phyloP scores from a whole-genome alignment of 345 rosid species.

The Eucalyptus fibrosa region DNA sequence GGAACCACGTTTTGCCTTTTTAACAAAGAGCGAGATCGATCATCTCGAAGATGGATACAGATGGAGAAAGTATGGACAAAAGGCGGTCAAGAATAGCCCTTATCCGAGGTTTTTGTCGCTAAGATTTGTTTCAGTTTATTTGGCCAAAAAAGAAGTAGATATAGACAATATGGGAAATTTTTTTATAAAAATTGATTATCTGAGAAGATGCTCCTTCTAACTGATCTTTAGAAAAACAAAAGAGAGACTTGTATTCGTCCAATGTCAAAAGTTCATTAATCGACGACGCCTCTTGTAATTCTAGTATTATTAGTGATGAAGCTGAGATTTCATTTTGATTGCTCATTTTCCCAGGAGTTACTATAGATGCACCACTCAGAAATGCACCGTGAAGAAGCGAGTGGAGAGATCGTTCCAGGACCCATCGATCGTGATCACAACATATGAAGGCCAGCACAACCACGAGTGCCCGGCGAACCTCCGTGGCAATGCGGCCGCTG shows the following conservation, averaged over 20 bases:
- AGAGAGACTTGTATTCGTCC: not conserved
- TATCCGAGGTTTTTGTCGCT: not conserved
- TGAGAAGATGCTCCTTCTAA: not conserved
- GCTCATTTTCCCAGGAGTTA: not conserved
- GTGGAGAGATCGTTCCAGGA: constrained; percentile 3
- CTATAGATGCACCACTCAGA: not conserved
- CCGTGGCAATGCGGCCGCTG: not conserved
- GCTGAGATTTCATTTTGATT: not conserved
- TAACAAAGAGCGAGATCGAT: constrained; percentile 3
- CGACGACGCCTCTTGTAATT: not conserved
- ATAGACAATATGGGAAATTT: not conserved
- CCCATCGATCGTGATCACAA: not conserved
- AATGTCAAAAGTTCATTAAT: not conserved
- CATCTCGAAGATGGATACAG: constrained; percentile 4
- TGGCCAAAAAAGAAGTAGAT: not conserved
- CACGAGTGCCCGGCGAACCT: not conserved
- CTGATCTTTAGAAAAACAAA: not conserved
- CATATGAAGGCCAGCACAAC: constrained; percentile 2
- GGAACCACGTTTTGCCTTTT: not conserved
- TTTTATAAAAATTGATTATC: not conserved
- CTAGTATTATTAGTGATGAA: not conserved
- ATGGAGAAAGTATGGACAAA: constrained; percentile 6
- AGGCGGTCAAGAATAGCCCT: constrained; percentile 5
- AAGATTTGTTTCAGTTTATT: not conserved
- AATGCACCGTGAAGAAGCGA: not conserved